Evolutionary conservation across 345 rosid species (phyloP), one percentile per base, ranked within the genome.

Genomic region (Citrus reticulata): DNA sequence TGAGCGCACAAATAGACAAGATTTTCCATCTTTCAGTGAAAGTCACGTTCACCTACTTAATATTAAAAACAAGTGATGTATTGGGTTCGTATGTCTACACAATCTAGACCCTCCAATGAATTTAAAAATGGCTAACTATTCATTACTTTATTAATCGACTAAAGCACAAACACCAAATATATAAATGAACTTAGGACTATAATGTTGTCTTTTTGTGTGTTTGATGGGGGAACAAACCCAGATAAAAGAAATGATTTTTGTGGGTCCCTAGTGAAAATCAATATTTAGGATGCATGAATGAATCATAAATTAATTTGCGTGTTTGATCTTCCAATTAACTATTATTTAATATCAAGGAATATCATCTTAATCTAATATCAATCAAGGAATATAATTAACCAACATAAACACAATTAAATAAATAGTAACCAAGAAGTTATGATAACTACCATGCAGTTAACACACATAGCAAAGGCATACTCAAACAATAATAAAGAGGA

Each of bases 11-110:
- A 84, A 83, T 84, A 76, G 85, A 87, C 83, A 83, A 86, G 49
- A 81, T 32, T 51, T 83, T 77, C 78, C 90, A 75, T 79, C 77
- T 87, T 84, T 85, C 86, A 81, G 75, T 74, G 73, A 71, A 75
- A 67, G 61, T 83, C 81, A 72, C 68, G 65, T 77, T 58, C 86
- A 76, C 76, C 79, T 65, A 77, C 40, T 68, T 55, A 30, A 51
- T 69, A 77, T 62, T 37, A n/a, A 78, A n/a, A 76, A 42, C 35
- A 42, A 63, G 79, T 4, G 62, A 70, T 37, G 68, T 76, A 74
- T 68, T 35, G 42, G 73, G 65, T 65, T 37, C 72, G 83, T 19
- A 68, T 62, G 34, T 70, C 73, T 34, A 37, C 71, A 68, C 10
- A 74, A 60, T 46, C 35, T 68, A 74, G 58, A 58, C 59, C 68